Evolutionary conservation across 2,329 filamentous ascomycete genomes (phyloP), one percentile per base, ranked within the genome.

Genomic region (Clarireedia monteithiana): DNA sequence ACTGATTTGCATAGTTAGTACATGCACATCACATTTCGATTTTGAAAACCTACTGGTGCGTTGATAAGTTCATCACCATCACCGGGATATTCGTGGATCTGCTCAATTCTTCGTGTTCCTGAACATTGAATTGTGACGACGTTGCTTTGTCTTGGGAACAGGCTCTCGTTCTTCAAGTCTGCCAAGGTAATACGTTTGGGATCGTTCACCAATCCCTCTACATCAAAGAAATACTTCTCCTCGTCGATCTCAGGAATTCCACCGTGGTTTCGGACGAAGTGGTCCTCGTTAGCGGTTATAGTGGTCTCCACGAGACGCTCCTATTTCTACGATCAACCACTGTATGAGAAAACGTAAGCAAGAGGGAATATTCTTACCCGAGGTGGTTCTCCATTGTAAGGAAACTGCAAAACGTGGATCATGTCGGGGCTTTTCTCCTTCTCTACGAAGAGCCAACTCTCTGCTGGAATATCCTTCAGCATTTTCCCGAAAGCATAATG

Each of bases 231-330:
- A 38, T 52, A 58, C 17, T 55, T 38, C 3, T 68, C 67, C 26
- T 75, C 70, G 7, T 86, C 76, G 53, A 89, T 87, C 6, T 79
- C 72, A 0, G 86, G 86, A 17, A 89, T 82, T 0, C 85, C 85
- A 9, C 86, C 85, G 59, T 89, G 86, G 58, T 89, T 89, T 6
- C 86, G 75, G 0, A 89, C 81, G 60, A 87, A 89, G 61, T 84
- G 80, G n/a, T 79, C 71, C 4, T 72, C 62, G 58, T 87, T 89
- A 0, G 76, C 72, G 0, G 86, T 89, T 40, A 88, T 76, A 0
- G 67, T 63, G 23, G 78, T 74, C 15, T 75, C 75, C 0, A 83
- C 76, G 0, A 86, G 72, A 2, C 78, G 74, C 14, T 38, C 42
- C 42, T 64, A 15, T 44, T 36, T 7, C 10, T 10, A 7, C 9